Evolutionary conservation across 371 early-diverging fungal genomes (phyloP).

Genomic region (Syncephalastrum racemosum): DNA sequence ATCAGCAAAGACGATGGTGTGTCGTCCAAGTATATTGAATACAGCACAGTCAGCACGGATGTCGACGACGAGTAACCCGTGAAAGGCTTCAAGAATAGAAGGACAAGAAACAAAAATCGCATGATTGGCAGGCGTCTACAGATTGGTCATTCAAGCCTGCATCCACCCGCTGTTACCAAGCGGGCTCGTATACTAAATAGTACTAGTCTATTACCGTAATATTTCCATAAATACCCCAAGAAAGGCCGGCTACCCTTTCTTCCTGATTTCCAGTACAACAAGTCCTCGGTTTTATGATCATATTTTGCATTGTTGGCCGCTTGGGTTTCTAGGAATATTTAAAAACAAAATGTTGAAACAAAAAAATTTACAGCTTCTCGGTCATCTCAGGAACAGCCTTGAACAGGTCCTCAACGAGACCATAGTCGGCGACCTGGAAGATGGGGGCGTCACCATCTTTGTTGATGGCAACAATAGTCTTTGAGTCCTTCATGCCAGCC

Average conservation of each 20-base stretch:
- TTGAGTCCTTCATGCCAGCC: constrained; percentile 99
- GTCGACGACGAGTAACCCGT: constrained; percentile 8
- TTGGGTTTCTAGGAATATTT: too few species aligned
- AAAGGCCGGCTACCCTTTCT: too few species aligned
- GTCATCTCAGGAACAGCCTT: constrained; percentile 92
- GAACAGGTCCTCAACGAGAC: constrained; percentile 95
- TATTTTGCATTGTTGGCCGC: too few species aligned
- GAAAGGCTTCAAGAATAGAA: background rate
- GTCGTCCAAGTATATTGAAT: constrained; percentile 8
- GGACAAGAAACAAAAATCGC: too few species aligned
- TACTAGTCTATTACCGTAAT: background rate
- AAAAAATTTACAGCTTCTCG: constrained; percentile 65
- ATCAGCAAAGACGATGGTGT: constrained; percentile 8
- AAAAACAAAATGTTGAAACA: too few species aligned
- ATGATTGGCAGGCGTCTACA: background rate
- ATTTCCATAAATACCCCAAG: too few species aligned
- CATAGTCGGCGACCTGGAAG: constrained; percentile 97
- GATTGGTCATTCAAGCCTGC: background rate
- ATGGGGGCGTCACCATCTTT: constrained; percentile 98
- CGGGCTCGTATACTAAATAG: background rate
- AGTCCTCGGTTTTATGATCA: too few species aligned
- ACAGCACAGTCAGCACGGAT: constrained; percentile 18
- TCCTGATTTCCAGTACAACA: too few species aligned
- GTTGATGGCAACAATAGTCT: constrained; percentile 98
- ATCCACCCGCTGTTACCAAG: background rate